Evolutionary conservation across 192 early-diverging fungal species (phyloP).

Genomic region (Geranomyces michiganensis): DNA sequence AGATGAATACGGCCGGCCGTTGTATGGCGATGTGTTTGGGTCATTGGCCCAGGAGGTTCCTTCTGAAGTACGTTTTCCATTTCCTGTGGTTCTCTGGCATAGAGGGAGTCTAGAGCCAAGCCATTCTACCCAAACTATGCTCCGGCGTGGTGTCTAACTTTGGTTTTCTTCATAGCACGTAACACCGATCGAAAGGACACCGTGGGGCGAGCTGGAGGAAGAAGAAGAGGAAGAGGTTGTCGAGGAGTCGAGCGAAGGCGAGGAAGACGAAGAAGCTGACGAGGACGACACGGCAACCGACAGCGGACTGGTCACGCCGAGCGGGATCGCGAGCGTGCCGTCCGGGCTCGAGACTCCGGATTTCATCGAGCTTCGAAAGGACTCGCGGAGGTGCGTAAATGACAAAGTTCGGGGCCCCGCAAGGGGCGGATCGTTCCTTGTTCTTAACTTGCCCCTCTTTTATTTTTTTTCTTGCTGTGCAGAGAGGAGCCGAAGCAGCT

Average conservation of each 20-base stretch:
- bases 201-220: conserved; percentile 91
- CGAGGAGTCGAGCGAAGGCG: conserved; percentile 65
- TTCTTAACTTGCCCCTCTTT: too few species aligned
- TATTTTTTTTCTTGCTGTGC: neutral
- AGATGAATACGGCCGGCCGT: conserved; percentile 78
- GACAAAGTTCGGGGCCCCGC: too few species aligned
- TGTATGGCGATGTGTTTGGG: conserved; percentile 97
- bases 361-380: conserved; percentile 87
- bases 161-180: conserved; percentile 47
- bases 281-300: conserved; percentile 46
- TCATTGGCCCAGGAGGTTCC: conserved; percentile 52
- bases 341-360: conserved; percentile 82
- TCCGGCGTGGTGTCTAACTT: neutral
- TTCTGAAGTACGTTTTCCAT: conserved; percentile 50
- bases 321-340: conserved; percentile 74
- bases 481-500: conserved; percentile 56
- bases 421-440: too few species aligned
- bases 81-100: neutral
- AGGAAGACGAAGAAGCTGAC: conserved; percentile 53
- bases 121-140: too few species aligned
- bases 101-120: too few species aligned
- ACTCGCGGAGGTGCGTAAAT: conserved; percentile 46
- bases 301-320: conserved; percentile 84
- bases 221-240: conserved; percentile 77
- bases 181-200: conserved; percentile 69